Conservation (phyloP, 495 filamentous ascomycete genomes). For the Trichoderma asperelloides region DNA sequence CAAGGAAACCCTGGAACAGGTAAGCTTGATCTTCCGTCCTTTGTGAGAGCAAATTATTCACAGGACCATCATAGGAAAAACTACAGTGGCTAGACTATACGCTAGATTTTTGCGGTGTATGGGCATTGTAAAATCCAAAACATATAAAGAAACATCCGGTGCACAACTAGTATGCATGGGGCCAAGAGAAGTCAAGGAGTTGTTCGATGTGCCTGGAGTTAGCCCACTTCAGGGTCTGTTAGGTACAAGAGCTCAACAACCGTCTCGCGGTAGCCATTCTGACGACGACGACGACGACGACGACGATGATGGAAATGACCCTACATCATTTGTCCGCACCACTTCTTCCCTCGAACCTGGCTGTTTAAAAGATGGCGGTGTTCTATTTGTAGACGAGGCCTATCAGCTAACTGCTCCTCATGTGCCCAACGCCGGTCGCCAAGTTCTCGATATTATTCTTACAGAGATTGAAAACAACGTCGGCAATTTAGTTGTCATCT, state of each 20-base stretch:
- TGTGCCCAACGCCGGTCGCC: constrained; percentile 36
- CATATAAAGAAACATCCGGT: constrained; percentile 60
- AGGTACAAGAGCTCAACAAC: constrained; percentile 20
- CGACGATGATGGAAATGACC: not conserved
- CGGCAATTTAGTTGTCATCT: constrained; percentile 67
- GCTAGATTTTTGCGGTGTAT: constrained; percentile 57
- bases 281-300: not conserved
- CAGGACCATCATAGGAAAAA: constrained; percentile 44
- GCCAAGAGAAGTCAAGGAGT: constrained; percentile 43
- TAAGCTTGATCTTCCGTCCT: not conserved
- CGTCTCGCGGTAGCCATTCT: not conserved
- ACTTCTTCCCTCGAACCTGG: not conserved
- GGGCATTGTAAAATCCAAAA: constrained; percentile 41
- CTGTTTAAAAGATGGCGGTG: constrained; percentile 48
- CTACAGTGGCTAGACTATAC: constrained; percentile 71
- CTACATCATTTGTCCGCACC: not conserved
- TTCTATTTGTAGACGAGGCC: constrained; percentile 69
- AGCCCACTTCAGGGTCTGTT: not conserved
- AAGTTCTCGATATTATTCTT: constrained; percentile 65
- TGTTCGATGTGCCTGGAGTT: constrained; percentile 33
- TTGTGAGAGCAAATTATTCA: not conserved
- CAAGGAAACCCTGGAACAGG: constrained; percentile 75
- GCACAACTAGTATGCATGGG: constrained; percentile 55
- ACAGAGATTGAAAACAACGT: constrained; percentile 67
- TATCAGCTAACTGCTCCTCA: constrained; percentile 58